A percentile compares a stretch with the other conserved stretches of the same genome.
phyloP scores from a whole-genome alignment of 768 basidiomycete species.

The Lentinula sp. region DNA sequence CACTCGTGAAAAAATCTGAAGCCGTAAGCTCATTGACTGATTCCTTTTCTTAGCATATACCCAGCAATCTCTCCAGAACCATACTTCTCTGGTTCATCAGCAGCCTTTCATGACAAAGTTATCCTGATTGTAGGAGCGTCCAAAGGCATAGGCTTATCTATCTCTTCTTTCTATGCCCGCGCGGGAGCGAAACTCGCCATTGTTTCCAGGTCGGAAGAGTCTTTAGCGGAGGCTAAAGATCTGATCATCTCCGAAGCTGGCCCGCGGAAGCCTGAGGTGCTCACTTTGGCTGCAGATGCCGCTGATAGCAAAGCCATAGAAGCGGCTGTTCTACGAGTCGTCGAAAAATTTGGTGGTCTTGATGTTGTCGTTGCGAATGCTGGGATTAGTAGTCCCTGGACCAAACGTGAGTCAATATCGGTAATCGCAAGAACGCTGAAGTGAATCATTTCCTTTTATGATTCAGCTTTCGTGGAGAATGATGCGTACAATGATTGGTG shows the following conservation, averaged over 20 bases:
- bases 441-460: not conserved
- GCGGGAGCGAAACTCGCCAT: constrained; percentile 21
- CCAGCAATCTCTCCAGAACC: constrained; percentile 18
- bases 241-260: constrained; percentile 9
- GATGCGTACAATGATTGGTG: constrained; percentile 17
- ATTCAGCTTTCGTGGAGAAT: constrained; percentile 11
- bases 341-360: constrained; percentile 18
- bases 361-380: constrained; percentile 23
- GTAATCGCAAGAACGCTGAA: not conserved
- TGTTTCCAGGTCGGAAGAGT: constrained; percentile 11
- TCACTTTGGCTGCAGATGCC: constrained; percentile 18
- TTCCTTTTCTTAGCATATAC: constrained; percentile 13
- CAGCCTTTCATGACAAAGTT: constrained; percentile 16
- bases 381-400: constrained; percentile 14
- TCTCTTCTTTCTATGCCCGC: constrained; percentile 17
- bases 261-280: constrained; percentile 8
- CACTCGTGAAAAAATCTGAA: not conserved
- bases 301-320: constrained; percentile 13
- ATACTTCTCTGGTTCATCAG: constrained; percentile 11
- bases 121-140: constrained; percentile 21
- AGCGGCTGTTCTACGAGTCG: constrained; percentile 15
- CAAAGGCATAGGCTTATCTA: constrained; percentile 19
- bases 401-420: constrained; percentile 7
- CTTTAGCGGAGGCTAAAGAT: constrained; percentile 13
- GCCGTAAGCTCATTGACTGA: not conserved